Percentiles rank a stretch among this genome's conserved stretches.
These are phyloP conservation scores for Nemania serpens DNA, from an alignment of 2,329 filamentous ascomycete genomes.

Conservation along the genomic window DNA sequence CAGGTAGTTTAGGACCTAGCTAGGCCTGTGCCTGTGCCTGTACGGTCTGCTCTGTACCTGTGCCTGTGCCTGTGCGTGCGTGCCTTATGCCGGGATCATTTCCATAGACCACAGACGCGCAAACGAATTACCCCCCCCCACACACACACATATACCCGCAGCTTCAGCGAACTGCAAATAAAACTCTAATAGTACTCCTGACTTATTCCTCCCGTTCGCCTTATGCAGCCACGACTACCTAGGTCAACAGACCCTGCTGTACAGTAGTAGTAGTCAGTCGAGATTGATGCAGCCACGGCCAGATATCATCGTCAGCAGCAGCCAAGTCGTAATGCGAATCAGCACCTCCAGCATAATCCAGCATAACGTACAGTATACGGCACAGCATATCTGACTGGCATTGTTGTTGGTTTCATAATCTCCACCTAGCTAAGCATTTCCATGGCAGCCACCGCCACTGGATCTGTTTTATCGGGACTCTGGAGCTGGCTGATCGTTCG, in stretches of 20 bases:
- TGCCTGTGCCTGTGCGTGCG: neutral
- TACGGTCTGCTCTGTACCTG: neutral
- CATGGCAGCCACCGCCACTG: constrained; percentile 43
- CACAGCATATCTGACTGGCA: neutral
- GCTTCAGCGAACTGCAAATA: constrained; percentile 26
- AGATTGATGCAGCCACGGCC: constrained; percentile 18
- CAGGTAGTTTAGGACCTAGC: constrained; percentile 15
- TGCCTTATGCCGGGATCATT: constrained; percentile 17
- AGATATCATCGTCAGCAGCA: constrained; percentile 32
- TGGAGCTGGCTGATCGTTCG: constrained; percentile 31
- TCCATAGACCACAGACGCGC: constrained; percentile 28
- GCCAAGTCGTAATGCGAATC: constrained; percentile 40
- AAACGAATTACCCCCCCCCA: constrained; percentile 25
- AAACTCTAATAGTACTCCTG: constrained; percentile 10
- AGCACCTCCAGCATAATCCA: constrained; percentile 31
- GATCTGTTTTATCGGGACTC: constrained; percentile 37
- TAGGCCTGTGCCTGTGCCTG: neutral
- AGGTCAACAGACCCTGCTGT: constrained; percentile 15
- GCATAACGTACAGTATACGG: neutral
- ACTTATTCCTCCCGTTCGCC: constrained; percentile 17
- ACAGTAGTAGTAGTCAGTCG: no score
- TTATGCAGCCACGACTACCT: constrained; percentile 23
- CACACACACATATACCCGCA: constrained; percentile 22
- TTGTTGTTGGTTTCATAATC: constrained; percentile 34
- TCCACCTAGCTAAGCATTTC: constrained; percentile 41